Conservation (phyloP, 192 early-diverging fungal species). For the Rhizophagus prolifer region DNA sequence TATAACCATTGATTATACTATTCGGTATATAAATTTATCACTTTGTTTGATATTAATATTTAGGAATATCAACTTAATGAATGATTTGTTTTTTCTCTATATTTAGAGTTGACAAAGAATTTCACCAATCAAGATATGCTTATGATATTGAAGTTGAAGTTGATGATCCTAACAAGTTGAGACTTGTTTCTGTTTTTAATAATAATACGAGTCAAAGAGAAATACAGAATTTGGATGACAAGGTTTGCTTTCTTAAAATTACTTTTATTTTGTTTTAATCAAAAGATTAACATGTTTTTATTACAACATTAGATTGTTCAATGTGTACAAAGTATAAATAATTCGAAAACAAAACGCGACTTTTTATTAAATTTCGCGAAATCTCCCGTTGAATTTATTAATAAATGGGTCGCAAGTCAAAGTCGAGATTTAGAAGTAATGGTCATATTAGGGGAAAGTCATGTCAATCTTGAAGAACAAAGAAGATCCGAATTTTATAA, state of each 20-base stretch:
- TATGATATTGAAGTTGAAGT: constrained; percentile 93
- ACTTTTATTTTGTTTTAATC: constrained; percentile 7
- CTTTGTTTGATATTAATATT: background rate
- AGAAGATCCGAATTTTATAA: constrained; percentile 72
- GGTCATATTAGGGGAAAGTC: constrained; percentile 72
- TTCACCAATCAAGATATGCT: constrained; percentile 70
- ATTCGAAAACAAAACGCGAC: constrained; percentile 87
- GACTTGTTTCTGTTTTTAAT: constrained; percentile 50
- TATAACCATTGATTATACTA: constrained; percentile 85
- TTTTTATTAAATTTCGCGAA: constrained; percentile 86
- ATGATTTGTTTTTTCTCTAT: background rate
- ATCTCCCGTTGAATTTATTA: constrained; percentile 86
- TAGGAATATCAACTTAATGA: background rate
- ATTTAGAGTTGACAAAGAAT: constrained; percentile 66
- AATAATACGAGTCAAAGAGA: constrained; percentile 42
- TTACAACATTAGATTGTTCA: constrained; percentile 58
- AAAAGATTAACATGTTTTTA: background rate
- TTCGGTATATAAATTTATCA: constrained; percentile 52
- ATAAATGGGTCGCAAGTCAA: constrained; percentile 92
- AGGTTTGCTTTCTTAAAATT: constrained; percentile 44
- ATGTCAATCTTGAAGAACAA: constrained; percentile 74
- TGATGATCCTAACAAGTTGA: constrained; percentile 67
- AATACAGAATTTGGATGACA: constrained; percentile 46
- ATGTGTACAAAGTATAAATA: constrained; percentile 81
- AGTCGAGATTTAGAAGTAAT: constrained; percentile 85